Evolutionary conservation across 352 stramenopile genomes (phyloP).

Genomic region (Lagenidium giganteum): DNA sequence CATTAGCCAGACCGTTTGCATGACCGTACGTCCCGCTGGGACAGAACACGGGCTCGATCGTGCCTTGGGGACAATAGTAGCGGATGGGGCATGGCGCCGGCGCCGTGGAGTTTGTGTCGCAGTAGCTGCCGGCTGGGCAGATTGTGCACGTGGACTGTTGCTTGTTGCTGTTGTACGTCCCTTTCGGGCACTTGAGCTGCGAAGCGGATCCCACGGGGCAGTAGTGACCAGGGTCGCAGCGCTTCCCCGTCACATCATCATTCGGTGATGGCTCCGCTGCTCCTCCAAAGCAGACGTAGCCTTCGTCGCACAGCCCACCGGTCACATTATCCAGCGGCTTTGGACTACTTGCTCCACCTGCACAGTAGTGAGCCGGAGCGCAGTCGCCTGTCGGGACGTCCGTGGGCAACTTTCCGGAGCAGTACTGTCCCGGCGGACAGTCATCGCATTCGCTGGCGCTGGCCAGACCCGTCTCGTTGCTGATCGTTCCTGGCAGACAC

Average conservation of each 20-base stretch:
- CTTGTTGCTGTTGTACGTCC: slow-evolving; percentile 60
- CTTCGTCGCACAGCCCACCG: slow-evolving; percentile 41
- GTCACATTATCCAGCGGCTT: slow-evolving; percentile 36
- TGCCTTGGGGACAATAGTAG: slow-evolving; percentile 67
- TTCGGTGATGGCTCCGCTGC: slow-evolving; percentile 40
- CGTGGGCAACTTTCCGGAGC: slow-evolving; percentile 49
- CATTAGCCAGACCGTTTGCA: slow-evolving; percentile 29
- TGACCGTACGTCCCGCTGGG: slow-evolving; percentile 76
- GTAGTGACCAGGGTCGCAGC: slow-evolving; percentile 64
- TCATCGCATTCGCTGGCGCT: slow-evolving; percentile 32
- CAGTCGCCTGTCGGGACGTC: slow-evolving; percentile 51
- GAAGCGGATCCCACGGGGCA: slow-evolving; percentile 49
- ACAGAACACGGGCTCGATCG: slow-evolving; percentile 49
- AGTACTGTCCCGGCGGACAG: slow-evolving; percentile 80
- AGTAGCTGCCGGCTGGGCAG: slow-evolving; percentile 67
- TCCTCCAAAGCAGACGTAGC: slow-evolving; percentile 61
- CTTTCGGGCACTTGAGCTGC: slow-evolving; percentile 51
- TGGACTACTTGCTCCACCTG: slow-evolving; percentile 25
- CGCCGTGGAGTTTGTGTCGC: slow-evolving; percentile 48
- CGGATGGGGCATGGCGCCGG: slow-evolving; percentile 47
- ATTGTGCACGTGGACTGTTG: slow-evolving; percentile 32
- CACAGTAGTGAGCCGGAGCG: slow-evolving; percentile 66
- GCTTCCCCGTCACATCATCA: slow-evolving; percentile 43
- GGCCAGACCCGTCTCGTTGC: slow-evolving; percentile 32
- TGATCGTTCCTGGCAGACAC: slow-evolving; percentile 58